Evolutionary conservation across 768 basidiomycete genomes (phyloP).

Genomic region (Auricularia cornea): DNA sequence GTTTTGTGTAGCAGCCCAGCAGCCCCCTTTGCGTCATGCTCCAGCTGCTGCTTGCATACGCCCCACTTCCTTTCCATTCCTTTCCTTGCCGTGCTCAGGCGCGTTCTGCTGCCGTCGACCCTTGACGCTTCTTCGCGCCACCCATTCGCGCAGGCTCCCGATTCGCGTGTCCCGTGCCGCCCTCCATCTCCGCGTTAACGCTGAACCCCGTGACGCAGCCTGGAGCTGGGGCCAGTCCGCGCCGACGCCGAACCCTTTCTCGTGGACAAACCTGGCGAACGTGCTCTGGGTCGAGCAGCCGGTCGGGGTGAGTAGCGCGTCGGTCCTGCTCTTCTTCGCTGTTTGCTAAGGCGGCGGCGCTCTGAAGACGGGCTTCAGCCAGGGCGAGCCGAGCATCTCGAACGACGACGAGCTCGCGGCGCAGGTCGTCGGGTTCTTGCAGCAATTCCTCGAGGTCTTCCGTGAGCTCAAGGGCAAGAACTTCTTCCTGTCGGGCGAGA

Average conservation of each 20-base stretch:
- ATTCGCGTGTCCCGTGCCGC: too few relatives aligned
- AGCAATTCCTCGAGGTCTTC: constrained; percentile 14
- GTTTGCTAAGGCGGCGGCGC: neutral
- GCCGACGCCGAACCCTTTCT: constrained; percentile 10
- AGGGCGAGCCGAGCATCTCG: constrained; percentile 5
- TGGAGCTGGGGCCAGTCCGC: constrained; percentile 12
- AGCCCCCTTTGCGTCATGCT: too few relatives aligned
- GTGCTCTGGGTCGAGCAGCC: constrained; percentile 16
- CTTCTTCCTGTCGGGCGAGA: constrained; percentile 14
- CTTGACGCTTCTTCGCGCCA: too few relatives aligned
- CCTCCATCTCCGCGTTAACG: neutral
- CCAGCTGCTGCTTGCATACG: too few relatives aligned
- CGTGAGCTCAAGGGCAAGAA: constrained; percentile 15
- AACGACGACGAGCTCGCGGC: constrained; percentile 15
- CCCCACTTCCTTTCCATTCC: too few relatives aligned
- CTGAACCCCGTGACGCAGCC: neutral
- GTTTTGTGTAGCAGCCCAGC: too few relatives aligned
- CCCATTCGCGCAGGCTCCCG: too few relatives aligned
- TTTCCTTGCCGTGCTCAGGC: too few relatives aligned
- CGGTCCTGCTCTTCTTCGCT: too few relatives aligned
- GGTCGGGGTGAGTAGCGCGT: constrained; percentile 14
- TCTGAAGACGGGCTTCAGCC: constrained; percentile 8
- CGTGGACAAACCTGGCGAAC: constrained; percentile 13
- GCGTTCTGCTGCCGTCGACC: too few relatives aligned
- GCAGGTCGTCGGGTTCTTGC: constrained; percentile 13